Conservation (phyloP, 2,329 filamentous ascomycete species). For the Sphaerulina musiva region DNA sequence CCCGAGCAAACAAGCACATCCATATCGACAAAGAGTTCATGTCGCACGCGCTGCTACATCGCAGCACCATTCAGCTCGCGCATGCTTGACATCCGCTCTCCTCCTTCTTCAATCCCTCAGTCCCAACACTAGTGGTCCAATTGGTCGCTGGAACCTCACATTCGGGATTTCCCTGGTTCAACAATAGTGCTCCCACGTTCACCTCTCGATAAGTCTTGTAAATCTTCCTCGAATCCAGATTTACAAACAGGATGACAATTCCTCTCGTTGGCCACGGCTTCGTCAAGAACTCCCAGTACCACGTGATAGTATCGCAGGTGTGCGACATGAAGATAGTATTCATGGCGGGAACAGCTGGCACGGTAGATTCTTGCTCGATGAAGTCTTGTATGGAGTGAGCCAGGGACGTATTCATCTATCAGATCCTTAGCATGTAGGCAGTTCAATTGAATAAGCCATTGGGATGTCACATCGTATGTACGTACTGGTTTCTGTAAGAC, state of each 20-base stretch:
- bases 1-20: no score
- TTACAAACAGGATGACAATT: slow-evolving; percentile 19
- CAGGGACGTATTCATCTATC: slow-evolving; percentile 15
- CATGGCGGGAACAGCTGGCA: slow-evolving; percentile 9
- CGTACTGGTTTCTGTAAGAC: slow-evolving; percentile 12
- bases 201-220: slow-evolving; percentile 18
- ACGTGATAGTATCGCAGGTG: slow-evolving; percentile 22
- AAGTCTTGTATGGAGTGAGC: slow-evolving; percentile 13
- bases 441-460: background rate
- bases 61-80: no score
- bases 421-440: background rate
- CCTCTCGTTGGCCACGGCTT: slow-evolving; percentile 17
- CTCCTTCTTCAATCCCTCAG: slow-evolving; percentile 2
- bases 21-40: no score
- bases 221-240: slow-evolving; percentile 14
- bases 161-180: slow-evolving; percentile 15
- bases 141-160: slow-evolving; percentile 3
- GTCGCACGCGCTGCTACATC: no score
- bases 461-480: background rate
- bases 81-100: slow-evolving; percentile 1
- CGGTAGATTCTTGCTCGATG: slow-evolving; percentile 16
- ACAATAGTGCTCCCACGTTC: slow-evolving; percentile 16
- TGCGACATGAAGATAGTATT: slow-evolving; percentile 17
- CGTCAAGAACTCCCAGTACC: slow-evolving; percentile 20
- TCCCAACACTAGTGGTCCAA: slow-evolving; percentile 5